These are phyloP conservation scores for Quercus bicolor DNA, from an alignment of 306 rosid genomes.

Conservation along the genomic window DNA sequence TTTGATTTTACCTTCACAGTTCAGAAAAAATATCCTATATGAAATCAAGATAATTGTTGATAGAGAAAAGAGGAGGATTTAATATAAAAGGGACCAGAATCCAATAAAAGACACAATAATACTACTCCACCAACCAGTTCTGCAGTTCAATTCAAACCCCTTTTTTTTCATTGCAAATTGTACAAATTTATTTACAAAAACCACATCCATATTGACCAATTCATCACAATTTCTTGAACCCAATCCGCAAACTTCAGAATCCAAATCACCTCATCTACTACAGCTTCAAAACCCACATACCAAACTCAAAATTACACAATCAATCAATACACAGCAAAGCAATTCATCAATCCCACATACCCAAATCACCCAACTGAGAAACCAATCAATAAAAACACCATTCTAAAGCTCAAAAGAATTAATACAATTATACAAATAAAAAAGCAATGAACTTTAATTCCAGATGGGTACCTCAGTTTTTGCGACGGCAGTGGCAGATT, in stretches of 20 bases:
- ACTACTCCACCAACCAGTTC: not conserved
- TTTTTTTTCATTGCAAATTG: conserved; percentile 11
- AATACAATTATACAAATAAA: not conserved
- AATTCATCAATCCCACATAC: conserved; percentile 17
- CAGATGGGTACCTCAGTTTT: conserved; percentile 63
- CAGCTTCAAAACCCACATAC: not conserved
- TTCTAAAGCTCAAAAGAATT: not conserved
- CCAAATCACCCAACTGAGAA: conserved; percentile 17
- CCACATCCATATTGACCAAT: not conserved
- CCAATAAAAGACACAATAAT: not conserved
- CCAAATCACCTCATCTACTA: conserved; percentile 1
- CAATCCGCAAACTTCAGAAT: not conserved
- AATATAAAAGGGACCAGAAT: not conserved
- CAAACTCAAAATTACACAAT: not conserved
- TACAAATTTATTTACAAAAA: not conserved
- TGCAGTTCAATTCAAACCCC: too few species aligned
- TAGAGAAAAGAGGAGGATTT: not conserved
- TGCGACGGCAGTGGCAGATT: conserved; percentile 37
- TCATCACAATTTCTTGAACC: not conserved
- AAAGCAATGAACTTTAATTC: conserved; percentile 7
- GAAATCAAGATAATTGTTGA: conserved; percentile 8
- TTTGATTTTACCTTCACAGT: conserved; percentile 71
- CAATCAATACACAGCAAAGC: conserved; percentile 15
- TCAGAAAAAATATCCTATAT: conserved; percentile 13
- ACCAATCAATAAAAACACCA: conserved; percentile 8